Evolutionary conservation across 495 filamentous ascomycete species (phyloP), one percentile per base, ranked within the genome.

Genomic region (Astrothelium subdiscretum): DNA sequence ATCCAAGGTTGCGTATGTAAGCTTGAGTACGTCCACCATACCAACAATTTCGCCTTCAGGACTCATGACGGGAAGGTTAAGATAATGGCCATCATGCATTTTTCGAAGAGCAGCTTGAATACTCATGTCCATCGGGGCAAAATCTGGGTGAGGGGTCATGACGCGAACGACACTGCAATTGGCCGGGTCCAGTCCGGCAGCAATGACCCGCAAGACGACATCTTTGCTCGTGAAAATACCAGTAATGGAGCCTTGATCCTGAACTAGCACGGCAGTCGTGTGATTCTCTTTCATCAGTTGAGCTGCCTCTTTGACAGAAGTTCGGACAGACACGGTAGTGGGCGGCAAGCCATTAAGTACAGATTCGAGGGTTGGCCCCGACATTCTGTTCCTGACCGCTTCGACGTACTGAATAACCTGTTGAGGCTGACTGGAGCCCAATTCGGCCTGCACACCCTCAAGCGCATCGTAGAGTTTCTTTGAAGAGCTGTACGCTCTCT

Each of bases 191-290:
- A 98, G 81, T 11, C 94, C 95, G 29, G 94, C 92, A 40, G 94
- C 94, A 77, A 98, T 98, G 60, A 98, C 94, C 74, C 94, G 91
- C 59, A 98, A 83, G 60, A 98, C 94, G 52, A 98, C 92, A 78
- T 98, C 94, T 77, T 98, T 98, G 79, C 94, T 97, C 58, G 94
- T 98, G 75, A 98, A 98, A 70, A 98, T 98, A 77, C 94, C 94
- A 44, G 94, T 98, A 72, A 98, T 97, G 13, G 89, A 89, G 44
- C 92, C 91, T 75, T 95, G 90, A 72, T 98, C 94, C 75, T 97
- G 92, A 29, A 98, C 94, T 62, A 98, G 78, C 58, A 98, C 85
- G 31, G 94, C 94, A 42, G 94, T 98, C 24, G 94, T 98, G 73
- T 96, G 94, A 74, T 97, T 88, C 73, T 97, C 94, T 78, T 95